A percentile compares a stretch with the other conserved stretches of the same genome.
These are phyloP conservation scores for Aegilops umbellulata DNA, from an alignment of 176 grass and related monocot species.

Conservation along the genomic window DNA sequence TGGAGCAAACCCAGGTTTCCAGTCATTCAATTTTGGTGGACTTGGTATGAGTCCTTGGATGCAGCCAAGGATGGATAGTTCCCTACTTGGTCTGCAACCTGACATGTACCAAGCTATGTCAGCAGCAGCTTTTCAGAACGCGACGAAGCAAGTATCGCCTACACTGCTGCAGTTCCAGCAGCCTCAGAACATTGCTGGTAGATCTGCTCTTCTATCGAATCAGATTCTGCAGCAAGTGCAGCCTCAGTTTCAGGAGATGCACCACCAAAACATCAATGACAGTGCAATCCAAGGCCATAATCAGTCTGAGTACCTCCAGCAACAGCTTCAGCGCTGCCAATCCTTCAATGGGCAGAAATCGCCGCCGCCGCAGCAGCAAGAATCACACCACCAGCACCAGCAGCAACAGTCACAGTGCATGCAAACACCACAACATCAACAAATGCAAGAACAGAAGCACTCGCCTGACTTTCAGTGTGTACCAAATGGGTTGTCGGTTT, in stretches of 20 bases:
- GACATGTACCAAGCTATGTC: slow-evolving; percentile 69
- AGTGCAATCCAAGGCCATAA: slow-evolving; percentile 55
- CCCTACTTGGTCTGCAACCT: slow-evolving; percentile 59
- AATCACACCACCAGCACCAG: slow-evolving; percentile 43
- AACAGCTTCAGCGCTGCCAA: slow-evolving; percentile 41
- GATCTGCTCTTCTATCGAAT: slow-evolving; percentile 46
- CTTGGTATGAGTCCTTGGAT: slow-evolving; percentile 66
- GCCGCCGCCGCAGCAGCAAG: slow-evolving; percentile 28
- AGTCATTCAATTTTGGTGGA: slow-evolving; percentile 77
- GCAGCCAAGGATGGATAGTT: slow-evolving; percentile 62
- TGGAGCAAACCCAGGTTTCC: slow-evolving; percentile 61
- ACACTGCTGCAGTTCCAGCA: slow-evolving; percentile 80
- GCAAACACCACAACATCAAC: slow-evolving; percentile 55
- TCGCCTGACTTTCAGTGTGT: slow-evolving; percentile 26
- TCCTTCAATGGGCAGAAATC: slow-evolving; percentile 60
- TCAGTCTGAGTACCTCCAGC: slow-evolving; percentile 61
- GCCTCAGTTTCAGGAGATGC: slow-evolving; percentile 56
- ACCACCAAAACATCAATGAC: slow-evolving; percentile 42
- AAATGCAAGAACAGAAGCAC: slow-evolving; percentile 65
- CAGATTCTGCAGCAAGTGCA: slow-evolving; percentile 69
- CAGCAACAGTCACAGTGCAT: slow-evolving; percentile 44
- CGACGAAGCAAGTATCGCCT: slow-evolving; percentile 53
- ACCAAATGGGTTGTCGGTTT: slow-evolving; percentile 34
- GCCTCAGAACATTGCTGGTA: slow-evolving; percentile 50
- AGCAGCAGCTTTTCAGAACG: slow-evolving; percentile 43